Evolutionary conservation across 2,329 filamentous ascomycete genomes (phyloP).

Genomic region (Ceratocystis ficicola): DNA sequence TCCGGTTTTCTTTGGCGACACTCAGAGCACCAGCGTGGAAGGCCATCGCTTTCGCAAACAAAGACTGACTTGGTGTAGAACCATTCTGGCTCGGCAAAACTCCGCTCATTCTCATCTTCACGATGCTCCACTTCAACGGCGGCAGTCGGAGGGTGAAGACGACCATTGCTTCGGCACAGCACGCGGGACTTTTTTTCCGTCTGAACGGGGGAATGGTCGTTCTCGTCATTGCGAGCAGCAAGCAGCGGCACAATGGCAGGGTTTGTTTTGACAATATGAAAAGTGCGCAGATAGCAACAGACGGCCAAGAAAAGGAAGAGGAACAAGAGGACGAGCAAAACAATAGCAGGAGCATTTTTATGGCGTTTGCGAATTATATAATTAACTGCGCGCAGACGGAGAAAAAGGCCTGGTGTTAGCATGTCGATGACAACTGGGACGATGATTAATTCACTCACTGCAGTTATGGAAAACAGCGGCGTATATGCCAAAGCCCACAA

Average conservation of each 20-base stretch:
- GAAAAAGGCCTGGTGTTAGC: neutral
- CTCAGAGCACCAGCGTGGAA: constrained; percentile 73
- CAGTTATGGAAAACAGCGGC: constrained; percentile 26
- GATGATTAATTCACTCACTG: neutral
- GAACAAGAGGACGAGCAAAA: constrained; percentile 61
- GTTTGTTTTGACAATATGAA: constrained; percentile 54
- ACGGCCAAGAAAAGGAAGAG: constrained; percentile 56
- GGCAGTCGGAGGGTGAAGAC: neutral
- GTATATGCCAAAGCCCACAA: constrained; percentile 59
- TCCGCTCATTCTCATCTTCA: constrained; percentile 37
- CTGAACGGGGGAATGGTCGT: neutral
- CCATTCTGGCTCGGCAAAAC: constrained; percentile 48
- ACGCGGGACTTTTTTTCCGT: neutral
- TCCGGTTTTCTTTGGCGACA: constrained; percentile 85
- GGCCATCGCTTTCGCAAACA: constrained; percentile 67
- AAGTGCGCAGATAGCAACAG: constrained; percentile 56
- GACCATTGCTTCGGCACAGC: neutral
- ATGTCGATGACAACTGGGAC: constrained; percentile 1
- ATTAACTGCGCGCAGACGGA: constrained; percentile 41
- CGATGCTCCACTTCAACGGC: constrained; percentile 32
- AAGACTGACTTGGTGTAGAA: constrained; percentile 80
- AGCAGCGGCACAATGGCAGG: constrained; percentile 63
- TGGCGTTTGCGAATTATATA: constrained; percentile 48
- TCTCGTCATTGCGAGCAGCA: constrained; percentile 18
- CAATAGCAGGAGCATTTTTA: constrained; percentile 48